Conservation (phyloP, 2,329 filamentous ascomycete species). For the Ascochyta viciae-villosae region DNA sequence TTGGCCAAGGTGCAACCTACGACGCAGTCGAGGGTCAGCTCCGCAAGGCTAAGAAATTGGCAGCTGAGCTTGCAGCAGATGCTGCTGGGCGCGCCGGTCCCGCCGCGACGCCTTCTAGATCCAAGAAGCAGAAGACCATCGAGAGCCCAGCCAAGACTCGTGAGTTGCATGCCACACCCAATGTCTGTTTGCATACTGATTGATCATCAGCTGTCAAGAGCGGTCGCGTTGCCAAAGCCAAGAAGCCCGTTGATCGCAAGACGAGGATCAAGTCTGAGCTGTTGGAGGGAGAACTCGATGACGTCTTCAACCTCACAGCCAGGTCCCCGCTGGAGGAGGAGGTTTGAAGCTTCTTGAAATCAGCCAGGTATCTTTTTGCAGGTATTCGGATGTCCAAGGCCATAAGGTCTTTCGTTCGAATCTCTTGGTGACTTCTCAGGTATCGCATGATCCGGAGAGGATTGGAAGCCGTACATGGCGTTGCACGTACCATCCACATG, state of each 20-base stretch:
- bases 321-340: not conserved
- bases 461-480: too few relatives aligned
- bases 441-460: too few relatives aligned
- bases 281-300: not conserved
- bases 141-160: constrained; percentile 11
- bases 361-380: too few relatives aligned
- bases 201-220: not conserved
- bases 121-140: constrained; percentile 7
- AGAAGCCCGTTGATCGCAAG: not conserved
- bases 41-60: constrained; percentile 53
- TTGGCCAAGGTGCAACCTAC: constrained; percentile 56
- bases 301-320: too few relatives aligned
- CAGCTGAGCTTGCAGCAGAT: constrained; percentile 40
- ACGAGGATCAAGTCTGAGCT: not conserved
- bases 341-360: not conserved
- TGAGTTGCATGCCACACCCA: constrained; percentile 3
- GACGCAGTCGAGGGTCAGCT: constrained; percentile 57
- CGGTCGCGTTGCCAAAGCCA: constrained; percentile 1
- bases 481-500: too few relatives aligned
- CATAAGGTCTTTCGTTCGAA: too few relatives aligned
- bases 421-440: too few relatives aligned
- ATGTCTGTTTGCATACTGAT: not conserved
- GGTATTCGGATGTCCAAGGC: too few relatives aligned
- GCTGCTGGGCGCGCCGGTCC: constrained; percentile 11
- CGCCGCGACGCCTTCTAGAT: not conserved